Base-by-base conservation (phyloP, 305 asterid genomes). In the Rubia peregrina region DNA sequence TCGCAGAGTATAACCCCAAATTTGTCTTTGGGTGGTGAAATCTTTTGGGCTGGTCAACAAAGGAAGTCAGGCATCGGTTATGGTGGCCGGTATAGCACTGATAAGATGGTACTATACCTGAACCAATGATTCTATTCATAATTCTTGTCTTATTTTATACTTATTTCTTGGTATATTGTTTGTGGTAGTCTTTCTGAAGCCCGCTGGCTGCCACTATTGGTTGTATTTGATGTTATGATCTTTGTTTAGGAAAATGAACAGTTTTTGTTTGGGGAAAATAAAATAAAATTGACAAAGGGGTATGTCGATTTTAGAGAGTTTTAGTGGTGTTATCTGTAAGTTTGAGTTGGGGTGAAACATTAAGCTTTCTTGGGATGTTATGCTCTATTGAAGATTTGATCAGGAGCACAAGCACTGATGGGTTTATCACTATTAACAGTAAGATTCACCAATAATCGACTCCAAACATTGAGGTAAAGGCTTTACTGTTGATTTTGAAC, bases 1-100 rank as follows among this genome's bases (percentile, higher is more conserved):
- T 65, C 80, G 83, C 85, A 89, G 95, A 88, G 92, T 70, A 85
- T 91, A 73, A 89, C 96, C 70, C 88, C 86, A 30, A 81, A 77
- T 76, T 78, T 94, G 76, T 91, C 96, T 42, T 81, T 94, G 84
- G 98, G 97, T 63, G 97, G 98, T 69, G 98, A 91, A 84, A 87
- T 89, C 40, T 91, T 91, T 85, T 94, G 99, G 99, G 90, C 96
- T 78, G 97, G 99, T 78, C 97, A 91, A 74, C 96, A 88, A 80
- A 82, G 96, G 66, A 94, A 89, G 78, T 91, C 98, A 70, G 99
- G 97, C 81, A 75, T 89, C 73, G 99, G 99, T 71, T 94, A 84
- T 77, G 93, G 93, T 71, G 93, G 89, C 21, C 96, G 99, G 69
- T 94, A 91, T 84, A 94, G 82, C 88, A 91, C 92, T 44, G 96